Conservation (phyloP, 2,329 filamentous ascomycete species). For the Exophiala dermatitidis region DNA sequence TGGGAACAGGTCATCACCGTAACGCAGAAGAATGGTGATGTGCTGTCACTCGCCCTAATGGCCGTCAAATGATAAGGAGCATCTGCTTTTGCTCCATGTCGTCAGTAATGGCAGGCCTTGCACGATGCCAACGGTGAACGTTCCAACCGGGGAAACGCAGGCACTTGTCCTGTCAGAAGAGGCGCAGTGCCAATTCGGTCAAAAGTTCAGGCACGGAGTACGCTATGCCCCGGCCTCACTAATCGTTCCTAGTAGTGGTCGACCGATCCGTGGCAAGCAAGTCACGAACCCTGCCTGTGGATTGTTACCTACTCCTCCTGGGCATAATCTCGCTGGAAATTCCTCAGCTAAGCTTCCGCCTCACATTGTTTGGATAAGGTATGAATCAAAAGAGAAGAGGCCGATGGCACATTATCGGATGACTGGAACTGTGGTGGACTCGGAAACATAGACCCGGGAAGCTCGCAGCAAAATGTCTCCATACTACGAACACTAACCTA, state of each 20-base stretch:
- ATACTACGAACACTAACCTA: too few species aligned
- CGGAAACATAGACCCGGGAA: too few species aligned
- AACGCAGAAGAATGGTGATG: background rate
- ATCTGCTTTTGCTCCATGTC: background rate
- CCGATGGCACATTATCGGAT: too few species aligned
- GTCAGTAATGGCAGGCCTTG: constrained; percentile 2
- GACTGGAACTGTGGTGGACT: too few species aligned
- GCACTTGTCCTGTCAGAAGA: background rate
- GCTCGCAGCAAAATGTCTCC: too few species aligned
- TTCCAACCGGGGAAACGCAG: constrained; percentile 3
- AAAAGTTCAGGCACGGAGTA: background rate
- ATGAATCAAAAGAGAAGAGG: too few species aligned
- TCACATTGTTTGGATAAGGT: background rate
- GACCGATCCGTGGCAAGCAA: background rate
- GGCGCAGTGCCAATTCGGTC: background rate
- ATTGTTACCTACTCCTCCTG: background rate
- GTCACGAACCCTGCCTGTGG: constrained; percentile 1
- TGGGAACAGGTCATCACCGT: background rate
- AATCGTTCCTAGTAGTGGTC: background rate
- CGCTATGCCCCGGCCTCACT: background rate
- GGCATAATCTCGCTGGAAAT: background rate
- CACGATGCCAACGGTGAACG: background rate
- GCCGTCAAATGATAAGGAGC: background rate
- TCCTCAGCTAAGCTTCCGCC: background rate
- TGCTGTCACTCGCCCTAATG: constrained; percentile 1